A percentile compares a stretch with the other conserved stretches of the same genome.
These are phyloP conservation scores for Aspergillus flavus DNA, from an alignment of 2,329 filamentous ascomycete genomes.

Conservation along the genomic window DNA sequence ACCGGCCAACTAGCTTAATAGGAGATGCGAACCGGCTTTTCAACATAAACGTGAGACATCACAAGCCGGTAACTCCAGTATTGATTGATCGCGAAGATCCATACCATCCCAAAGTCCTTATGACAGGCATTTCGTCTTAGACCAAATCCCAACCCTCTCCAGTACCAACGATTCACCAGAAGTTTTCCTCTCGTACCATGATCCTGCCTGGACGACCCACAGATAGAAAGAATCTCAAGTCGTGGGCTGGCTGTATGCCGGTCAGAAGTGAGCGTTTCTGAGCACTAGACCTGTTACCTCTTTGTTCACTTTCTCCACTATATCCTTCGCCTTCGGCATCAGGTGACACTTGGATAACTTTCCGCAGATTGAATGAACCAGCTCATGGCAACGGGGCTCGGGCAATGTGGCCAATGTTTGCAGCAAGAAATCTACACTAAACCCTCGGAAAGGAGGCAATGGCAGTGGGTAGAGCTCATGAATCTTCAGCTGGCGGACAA, in stretches of 20 bases:
- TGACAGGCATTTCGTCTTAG: background rate
- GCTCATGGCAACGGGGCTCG: conserved; percentile 3
- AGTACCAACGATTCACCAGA: background rate
- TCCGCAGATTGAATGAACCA: background rate
- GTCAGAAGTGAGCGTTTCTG: background rate
- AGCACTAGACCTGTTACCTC: background rate
- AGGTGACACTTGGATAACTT: conserved; percentile 2
- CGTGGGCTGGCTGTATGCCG: background rate
- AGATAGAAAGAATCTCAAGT: background rate
- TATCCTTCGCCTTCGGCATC: conserved; percentile 1
- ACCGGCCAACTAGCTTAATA: background rate
- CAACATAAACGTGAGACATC: background rate
- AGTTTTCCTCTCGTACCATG: too few relatives aligned
- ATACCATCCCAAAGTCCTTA: background rate
- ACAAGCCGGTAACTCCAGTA: background rate
- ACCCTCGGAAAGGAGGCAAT: background rate
- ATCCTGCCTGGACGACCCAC: background rate
- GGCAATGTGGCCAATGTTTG: background rate
- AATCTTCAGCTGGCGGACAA: background rate
- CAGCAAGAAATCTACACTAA: background rate
- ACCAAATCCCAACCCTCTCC: background rate
- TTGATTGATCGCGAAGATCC: background rate
- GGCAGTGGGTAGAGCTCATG: conserved; percentile 9
- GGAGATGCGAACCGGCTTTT: background rate
- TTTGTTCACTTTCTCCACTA: background rate